Percentiles rank a stretch among this genome's conserved stretches.
These are phyloP conservation scores for Dactylellina haptotyla DNA, from an alignment of 2,329 filamentous ascomycete genomes.

Conservation along the genomic window DNA sequence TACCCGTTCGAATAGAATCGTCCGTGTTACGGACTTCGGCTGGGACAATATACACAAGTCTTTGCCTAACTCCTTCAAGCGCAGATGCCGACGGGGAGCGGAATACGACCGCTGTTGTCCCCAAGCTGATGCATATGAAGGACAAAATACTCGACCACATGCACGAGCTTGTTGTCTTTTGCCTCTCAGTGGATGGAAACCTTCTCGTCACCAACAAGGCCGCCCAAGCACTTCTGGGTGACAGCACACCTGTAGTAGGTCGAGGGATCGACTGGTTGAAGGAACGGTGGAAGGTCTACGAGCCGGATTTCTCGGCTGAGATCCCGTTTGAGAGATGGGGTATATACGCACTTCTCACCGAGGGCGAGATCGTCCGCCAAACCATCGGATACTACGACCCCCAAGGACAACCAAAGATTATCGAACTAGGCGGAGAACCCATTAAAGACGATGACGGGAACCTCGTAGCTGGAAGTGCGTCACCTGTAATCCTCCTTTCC, in stretches of 20 bases:
- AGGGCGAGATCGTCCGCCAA: slow-evolving; percentile 44
- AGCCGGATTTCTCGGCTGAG: slow-evolving; percentile 51
- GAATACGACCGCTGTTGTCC: slow-evolving; percentile 14
- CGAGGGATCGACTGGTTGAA: slow-evolving; percentile 51
- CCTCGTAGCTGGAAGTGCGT: slow-evolving; percentile 50
- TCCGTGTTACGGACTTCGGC: slow-evolving; percentile 38
- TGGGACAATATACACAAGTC: slow-evolving; percentile 29
- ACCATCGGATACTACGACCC: slow-evolving; percentile 48
- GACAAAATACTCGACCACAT: slow-evolving; percentile 51
- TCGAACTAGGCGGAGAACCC: slow-evolving; percentile 50
- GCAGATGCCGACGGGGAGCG: slow-evolving; percentile 3
- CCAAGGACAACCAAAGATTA: slow-evolving; percentile 33
- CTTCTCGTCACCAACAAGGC: slow-evolving; percentile 51
- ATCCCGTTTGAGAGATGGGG: slow-evolving; percentile 53
- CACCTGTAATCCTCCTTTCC: background rate
- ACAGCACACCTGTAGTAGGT: slow-evolving; percentile 48
- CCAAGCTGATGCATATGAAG: slow-evolving; percentile 51
- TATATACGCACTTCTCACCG: slow-evolving; percentile 42
- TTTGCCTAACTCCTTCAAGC: slow-evolving; percentile 27
- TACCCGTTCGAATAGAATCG: slow-evolving; percentile 41
- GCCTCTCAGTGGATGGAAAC: slow-evolving; percentile 45
- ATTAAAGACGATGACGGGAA: slow-evolving; percentile 44
- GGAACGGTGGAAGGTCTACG: slow-evolving; percentile 52
- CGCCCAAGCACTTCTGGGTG: slow-evolving; percentile 42
- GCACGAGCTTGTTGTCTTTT: slow-evolving; percentile 51